phyloP scores from a whole-genome alignment of 805 yeast genomes.

The Schizosaccharomyces octosporus region DNA sequence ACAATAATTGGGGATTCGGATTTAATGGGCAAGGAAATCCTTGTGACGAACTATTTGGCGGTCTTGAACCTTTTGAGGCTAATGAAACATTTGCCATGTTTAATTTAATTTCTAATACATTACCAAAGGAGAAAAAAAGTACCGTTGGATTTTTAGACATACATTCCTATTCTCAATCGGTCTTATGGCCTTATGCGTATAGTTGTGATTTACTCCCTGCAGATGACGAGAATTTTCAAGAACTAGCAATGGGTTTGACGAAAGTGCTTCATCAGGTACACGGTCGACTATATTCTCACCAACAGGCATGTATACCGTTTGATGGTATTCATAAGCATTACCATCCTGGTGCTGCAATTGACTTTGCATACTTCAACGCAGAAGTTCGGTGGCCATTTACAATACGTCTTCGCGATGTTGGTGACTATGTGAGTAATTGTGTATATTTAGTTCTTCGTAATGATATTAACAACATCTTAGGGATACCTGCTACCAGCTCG shows the following conservation, averaged over 20 bases:
- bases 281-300: slow-evolving; percentile 42
- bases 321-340: slow-evolving; percentile 44
- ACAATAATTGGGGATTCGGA: slow-evolving; percentile 20
- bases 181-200: slow-evolving; percentile 60
- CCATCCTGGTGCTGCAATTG: not conserved
- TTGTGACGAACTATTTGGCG: slow-evolving; percentile 28
- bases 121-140: slow-evolving; percentile 20
- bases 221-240: slow-evolving; percentile 58
- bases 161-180: slow-evolving; percentile 67
- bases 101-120: slow-evolving; percentile 5
- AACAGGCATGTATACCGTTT: slow-evolving; percentile 57
- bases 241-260: slow-evolving; percentile 56
- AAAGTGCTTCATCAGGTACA: slow-evolving; percentile 41
- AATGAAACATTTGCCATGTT: slow-evolving; percentile 21
- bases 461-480: too few species aligned
- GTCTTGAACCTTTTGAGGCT: slow-evolving; percentile 47
- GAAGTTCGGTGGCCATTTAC: slow-evolving; percentile 17
- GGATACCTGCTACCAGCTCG: slow-evolving; percentile 24
- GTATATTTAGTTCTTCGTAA: too few species aligned
- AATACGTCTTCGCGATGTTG: slow-evolving; percentile 56
- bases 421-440: slow-evolving; percentile 22
- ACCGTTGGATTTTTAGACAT: slow-evolving; percentile 56
- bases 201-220: slow-evolving; percentile 51
- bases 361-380: not conserved
- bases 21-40: not conserved